Percentiles rank a stretch among this genome's conserved stretches.
These are phyloP conservation scores for Nicotiana benthamiana DNA, from an alignment of 257 asterid species.

Conservation along the genomic window DNA sequence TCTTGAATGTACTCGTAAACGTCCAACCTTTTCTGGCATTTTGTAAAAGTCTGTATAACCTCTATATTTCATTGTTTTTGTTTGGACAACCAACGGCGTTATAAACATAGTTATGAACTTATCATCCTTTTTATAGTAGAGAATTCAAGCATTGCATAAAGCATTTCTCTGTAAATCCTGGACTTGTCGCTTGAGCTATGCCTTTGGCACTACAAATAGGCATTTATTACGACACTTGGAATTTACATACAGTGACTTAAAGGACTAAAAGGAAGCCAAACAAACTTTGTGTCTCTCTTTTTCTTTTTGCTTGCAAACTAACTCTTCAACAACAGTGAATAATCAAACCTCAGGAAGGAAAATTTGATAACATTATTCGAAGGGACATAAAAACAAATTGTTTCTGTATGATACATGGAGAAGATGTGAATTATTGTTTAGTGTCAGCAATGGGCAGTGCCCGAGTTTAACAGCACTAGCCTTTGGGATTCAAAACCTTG, in stretches of 20 bases:
- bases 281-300: neutral
- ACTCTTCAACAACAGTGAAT: neutral
- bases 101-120: neutral
- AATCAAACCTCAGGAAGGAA: neutral
- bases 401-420: neutral
- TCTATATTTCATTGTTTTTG: neutral
- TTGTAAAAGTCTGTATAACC: neutral
- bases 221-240: neutral
- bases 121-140: neutral
- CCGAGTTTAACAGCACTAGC: conserved; percentile 6
- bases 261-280: neutral
- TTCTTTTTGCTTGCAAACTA: neutral
- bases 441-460: neutral
- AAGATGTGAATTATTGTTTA: neutral
- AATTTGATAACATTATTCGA: neutral
- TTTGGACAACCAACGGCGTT: neutral
- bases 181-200: neutral
- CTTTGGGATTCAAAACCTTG: conserved; percentile 45
- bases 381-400: neutral
- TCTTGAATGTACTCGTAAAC: neutral
- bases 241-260: neutral
- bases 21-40: neutral
- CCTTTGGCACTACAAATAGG: neutral
- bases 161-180: neutral
- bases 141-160: neutral